These are phyloP conservation scores for Celoporthe dispersa DNA, from an alignment of 2,329 filamentous ascomycete genomes.

Conservation along the genomic window DNA sequence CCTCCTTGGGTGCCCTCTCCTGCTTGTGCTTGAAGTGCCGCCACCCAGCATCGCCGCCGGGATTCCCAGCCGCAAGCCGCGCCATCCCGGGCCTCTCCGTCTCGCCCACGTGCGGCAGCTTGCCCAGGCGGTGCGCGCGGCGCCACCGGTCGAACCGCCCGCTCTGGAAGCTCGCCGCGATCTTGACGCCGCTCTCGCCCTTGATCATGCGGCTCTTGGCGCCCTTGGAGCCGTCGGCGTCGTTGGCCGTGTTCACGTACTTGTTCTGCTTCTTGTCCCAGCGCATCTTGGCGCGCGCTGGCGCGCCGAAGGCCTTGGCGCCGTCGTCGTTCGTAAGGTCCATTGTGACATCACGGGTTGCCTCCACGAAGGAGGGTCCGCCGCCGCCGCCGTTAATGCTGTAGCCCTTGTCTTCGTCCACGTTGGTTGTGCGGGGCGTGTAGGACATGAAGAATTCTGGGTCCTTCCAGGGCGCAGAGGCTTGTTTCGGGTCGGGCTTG, in stretches of 20 bases:
- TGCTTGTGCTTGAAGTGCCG: conserved; percentile 82
- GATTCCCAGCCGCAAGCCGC: conserved; percentile 38
- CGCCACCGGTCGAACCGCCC: conserved; percentile 94
- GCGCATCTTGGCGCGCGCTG: conserved; percentile 76
- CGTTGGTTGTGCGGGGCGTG: conserved; percentile 77
- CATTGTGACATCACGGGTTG: conserved; percentile 87
- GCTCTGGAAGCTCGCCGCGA: conserved; percentile 89
- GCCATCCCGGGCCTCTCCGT: conserved; percentile 59
- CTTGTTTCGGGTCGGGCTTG: conserved; percentile 54
- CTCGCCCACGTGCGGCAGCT: conserved; percentile 83
- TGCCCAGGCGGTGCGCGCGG: conserved; percentile 79
- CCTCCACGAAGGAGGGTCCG: conserved; percentile 76
- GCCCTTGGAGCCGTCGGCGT: conserved; percentile 85
- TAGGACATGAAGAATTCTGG: conserved; percentile 97
- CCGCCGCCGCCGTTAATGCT: conserved; percentile 76
- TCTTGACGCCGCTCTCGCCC: conserved; percentile 94
- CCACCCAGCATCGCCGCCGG: conserved; percentile 44
- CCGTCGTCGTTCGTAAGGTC: conserved; percentile 90
- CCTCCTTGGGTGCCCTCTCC: conserved; percentile 87
- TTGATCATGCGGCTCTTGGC: conserved; percentile 66
- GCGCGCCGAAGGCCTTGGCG: conserved; percentile 76
- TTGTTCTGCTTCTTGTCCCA: conserved; percentile 98
- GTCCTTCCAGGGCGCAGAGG: conserved; percentile 71
- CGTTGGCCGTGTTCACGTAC: conserved; percentile 89
- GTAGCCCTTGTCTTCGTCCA: conserved; percentile 89